Evolutionary conservation across 2,329 filamentous ascomycete species (phyloP), one percentile per base, ranked within the genome.

Genomic region (Diaporthe sp.): DNA sequence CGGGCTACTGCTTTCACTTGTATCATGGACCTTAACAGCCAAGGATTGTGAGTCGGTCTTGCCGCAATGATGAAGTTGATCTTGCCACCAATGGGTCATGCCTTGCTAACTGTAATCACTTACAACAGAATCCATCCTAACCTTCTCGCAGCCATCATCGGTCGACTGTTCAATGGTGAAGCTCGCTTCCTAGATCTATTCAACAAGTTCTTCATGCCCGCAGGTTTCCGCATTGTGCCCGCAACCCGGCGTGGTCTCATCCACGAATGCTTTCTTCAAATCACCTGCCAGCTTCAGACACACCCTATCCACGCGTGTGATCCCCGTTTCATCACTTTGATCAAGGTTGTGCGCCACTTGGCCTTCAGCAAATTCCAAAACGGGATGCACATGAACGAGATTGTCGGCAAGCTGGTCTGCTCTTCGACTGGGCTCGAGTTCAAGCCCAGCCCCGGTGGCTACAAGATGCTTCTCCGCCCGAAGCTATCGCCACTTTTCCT

Each of bases 91-190:
- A 2, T 40, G 2, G 12, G 4, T 2, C 22, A 1, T 6, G 25
- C 17, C 50, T 45, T 55, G 25, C 57, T 72, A 19, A 72, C 10
- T 1, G 28, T 35, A 6, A 35, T 2, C n/a, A 1, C 28, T 19
- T 17, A 13, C 13, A 13, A 55, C 28, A 72, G 70, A 10, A 6
- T 72, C 8, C 35, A 72, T 13, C 57, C 57, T 13, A 55, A n/a
- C 4, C 28, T 50, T 15, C 22, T 72, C 25, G 70, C 57, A 19
- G n/a, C 30, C 28, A 6, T 60, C 61, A 42, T 73, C 28, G 64
- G 70, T n/a, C 60, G 74, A 4, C 54, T 75, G 1, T 73, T 75
- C 45, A 22, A 60, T 12, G 64, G 55, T 17, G 57, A 69, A 19
- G 4, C 22, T 19, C 22, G 30, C 7, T 33, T 61, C n/a, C 58